Evolutionary conservation across 108 stramenopile genomes (phyloP).

Genomic region (Fragilaria crotonensis): DNA sequence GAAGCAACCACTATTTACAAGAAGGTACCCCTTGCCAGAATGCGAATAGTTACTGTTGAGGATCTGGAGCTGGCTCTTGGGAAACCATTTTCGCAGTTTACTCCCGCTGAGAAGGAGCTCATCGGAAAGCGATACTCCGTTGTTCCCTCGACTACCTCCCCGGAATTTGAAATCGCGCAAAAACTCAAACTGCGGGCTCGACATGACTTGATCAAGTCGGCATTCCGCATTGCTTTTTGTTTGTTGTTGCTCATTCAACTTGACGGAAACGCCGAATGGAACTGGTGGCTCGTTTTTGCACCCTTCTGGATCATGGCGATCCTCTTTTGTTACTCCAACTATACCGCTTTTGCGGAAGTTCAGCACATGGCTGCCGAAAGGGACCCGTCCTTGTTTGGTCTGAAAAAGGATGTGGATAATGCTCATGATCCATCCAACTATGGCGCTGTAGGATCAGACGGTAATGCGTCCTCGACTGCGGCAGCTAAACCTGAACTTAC

Average conservation of each 20-base stretch:
- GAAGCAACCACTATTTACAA: constrained; percentile 60
- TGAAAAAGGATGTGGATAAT: constrained; percentile 8
- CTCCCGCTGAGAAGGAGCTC: constrained; percentile 57
- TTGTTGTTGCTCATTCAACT: constrained; percentile 55
- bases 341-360: constrained; percentile 49
- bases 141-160: constrained; percentile 47
- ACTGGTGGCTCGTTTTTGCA: constrained; percentile 82
- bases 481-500: constrained; percentile 24
- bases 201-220: constrained; percentile 52
- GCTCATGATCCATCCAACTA: constrained; percentile 26
- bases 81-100: constrained; percentile 64
- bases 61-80: constrained; percentile 73
- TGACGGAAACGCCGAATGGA: constrained; percentile 52
- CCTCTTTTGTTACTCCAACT: constrained; percentile 50
- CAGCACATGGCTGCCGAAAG: constrained; percentile 48
- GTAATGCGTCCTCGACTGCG: constrained; percentile 20
- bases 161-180: constrained; percentile 56
- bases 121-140: constrained; percentile 63
- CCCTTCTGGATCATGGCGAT: constrained; percentile 61
- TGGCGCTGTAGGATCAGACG: constrained; percentile 46
- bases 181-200: constrained; percentile 48
- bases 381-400: constrained; percentile 60
- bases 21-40: constrained; percentile 48
- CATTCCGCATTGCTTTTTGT: constrained; percentile 50
- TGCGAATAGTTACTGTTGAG: constrained; percentile 65